Conservation (phyloP, 306 rosid genomes). For the Gleditsia sinensis region DNA sequence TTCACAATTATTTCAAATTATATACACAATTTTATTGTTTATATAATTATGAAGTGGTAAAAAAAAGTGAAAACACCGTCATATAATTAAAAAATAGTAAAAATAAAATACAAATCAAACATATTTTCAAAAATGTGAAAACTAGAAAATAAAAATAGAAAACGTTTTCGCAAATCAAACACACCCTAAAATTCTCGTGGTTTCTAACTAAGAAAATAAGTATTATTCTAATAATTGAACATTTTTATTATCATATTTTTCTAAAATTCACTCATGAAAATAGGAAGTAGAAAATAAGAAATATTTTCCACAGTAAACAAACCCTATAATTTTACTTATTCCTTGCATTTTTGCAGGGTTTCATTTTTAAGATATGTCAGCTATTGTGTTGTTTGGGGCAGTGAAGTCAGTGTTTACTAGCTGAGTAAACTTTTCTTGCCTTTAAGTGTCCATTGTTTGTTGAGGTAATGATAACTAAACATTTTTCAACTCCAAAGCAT, state of each 20-base stretch:
- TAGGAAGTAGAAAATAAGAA: background rate
- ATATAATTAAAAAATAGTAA: too few species aligned
- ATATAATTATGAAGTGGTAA: too few species aligned
- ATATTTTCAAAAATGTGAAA: too few species aligned
- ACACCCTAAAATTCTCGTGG: too few species aligned
- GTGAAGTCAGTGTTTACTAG: background rate
- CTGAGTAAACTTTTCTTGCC: background rate
- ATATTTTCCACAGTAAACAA: background rate
- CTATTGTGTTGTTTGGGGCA: background rate
- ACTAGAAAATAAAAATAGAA: too few species aligned
- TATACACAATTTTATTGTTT: too few species aligned
- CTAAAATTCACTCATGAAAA: background rate
- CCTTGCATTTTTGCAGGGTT: background rate
- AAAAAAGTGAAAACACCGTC: too few species aligned
- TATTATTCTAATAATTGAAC: background rate
- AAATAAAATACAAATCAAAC: too few species aligned
- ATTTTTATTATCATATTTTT: background rate
- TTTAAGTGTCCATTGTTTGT: background rate
- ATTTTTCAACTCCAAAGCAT: background rate
- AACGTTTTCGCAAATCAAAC: too few species aligned
- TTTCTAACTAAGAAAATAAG: too few species aligned
- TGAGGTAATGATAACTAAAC: conserved; percentile 16
- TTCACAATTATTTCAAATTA: too few species aligned
- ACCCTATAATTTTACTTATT: background rate
- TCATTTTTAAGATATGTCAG: background rate